Conservation (phyloP, 129 eudicot genomes). For the Flaveria brownii region DNA sequence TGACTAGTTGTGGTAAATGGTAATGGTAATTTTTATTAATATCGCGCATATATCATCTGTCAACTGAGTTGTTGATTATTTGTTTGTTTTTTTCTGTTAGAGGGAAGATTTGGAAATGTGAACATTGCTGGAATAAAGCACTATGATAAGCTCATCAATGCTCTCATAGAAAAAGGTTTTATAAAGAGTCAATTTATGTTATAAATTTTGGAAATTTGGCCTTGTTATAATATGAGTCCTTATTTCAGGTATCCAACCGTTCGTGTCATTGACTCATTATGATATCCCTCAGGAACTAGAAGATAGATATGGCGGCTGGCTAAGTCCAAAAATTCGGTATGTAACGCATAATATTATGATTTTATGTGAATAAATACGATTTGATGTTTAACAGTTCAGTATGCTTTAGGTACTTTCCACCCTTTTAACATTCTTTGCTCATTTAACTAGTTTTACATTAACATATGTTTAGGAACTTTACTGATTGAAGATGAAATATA, state of each 20-base stretch:
- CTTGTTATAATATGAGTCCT: neutral
- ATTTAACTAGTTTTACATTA: neutral
- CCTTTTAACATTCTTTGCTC: neutral
- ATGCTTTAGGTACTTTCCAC: neutral
- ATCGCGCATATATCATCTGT: neutral
- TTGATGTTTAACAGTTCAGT: neutral
- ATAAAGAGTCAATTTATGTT: neutral
- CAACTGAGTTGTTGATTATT: neutral
- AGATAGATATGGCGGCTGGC: constrained; percentile 81
- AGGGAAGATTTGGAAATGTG: constrained; percentile 62
- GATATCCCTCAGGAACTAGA: constrained; percentile 84
- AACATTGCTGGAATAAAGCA: constrained; percentile 66
- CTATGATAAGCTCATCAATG: constrained; percentile 63
- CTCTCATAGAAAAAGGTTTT: constrained; percentile 58
- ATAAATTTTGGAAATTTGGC: too few relatives aligned
- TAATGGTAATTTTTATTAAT: neutral
- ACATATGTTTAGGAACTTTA: neutral
- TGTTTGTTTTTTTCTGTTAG: constrained; percentile 34
- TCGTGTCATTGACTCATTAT: constrained; percentile 62
- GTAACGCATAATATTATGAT: neutral
- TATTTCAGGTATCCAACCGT: constrained; percentile 74
- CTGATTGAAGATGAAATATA: neutral
- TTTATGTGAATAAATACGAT: neutral
- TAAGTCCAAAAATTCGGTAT: constrained; percentile 59
- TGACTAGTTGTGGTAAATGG: neutral